Evolutionary conservation across 129 eudicot genomes (phyloP).

Genomic region (Chrysanthemum seticuspe): DNA sequence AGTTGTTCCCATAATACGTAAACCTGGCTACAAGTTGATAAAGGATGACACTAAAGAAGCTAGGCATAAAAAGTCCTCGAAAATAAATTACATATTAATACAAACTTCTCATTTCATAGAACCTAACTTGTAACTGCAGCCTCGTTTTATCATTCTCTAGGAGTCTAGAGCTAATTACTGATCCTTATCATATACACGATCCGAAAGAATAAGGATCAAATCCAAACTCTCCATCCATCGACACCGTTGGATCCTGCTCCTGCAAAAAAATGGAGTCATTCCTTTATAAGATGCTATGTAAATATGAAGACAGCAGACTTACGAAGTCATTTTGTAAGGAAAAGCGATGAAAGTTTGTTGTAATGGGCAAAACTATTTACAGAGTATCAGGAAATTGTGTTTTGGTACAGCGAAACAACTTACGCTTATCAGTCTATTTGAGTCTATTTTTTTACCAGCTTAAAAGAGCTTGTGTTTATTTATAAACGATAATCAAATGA

Average conservation of each 20-base stretch:
- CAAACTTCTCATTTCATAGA: slow-evolving; percentile 41
- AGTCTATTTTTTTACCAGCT: too few relatives aligned
- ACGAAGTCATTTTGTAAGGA: background rate
- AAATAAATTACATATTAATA: slow-evolving; percentile 46
- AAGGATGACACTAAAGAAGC: slow-evolving; percentile 33
- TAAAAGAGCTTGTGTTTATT: too few relatives aligned
- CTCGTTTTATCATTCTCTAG: slow-evolving; percentile 36
- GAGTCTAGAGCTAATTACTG: slow-evolving; percentile 32
- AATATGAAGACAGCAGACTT: background rate
- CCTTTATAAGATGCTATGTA: background rate
- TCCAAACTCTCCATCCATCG: slow-evolving; percentile 57
- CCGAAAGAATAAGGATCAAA: slow-evolving; percentile 64
- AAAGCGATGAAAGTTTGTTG: background rate
- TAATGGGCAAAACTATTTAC: too few relatives aligned
- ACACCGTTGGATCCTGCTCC: slow-evolving; percentile 69
- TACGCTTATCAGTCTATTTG: too few relatives aligned
- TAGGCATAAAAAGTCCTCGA: slow-evolving; percentile 25
- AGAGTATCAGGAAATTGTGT: too few relatives aligned
- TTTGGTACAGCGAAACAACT: too few relatives aligned
- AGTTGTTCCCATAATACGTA: slow-evolving; percentile 24
- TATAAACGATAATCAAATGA: too few relatives aligned
- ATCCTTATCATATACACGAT: slow-evolving; percentile 34
- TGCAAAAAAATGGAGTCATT: slow-evolving; percentile 25
- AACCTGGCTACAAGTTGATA: slow-evolving; percentile 33
- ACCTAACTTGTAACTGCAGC: slow-evolving; percentile 33